Evolutionary conservation across 1,139 yeast species (phyloP).

Genomic region (Suhomyces bribrorum): DNA sequence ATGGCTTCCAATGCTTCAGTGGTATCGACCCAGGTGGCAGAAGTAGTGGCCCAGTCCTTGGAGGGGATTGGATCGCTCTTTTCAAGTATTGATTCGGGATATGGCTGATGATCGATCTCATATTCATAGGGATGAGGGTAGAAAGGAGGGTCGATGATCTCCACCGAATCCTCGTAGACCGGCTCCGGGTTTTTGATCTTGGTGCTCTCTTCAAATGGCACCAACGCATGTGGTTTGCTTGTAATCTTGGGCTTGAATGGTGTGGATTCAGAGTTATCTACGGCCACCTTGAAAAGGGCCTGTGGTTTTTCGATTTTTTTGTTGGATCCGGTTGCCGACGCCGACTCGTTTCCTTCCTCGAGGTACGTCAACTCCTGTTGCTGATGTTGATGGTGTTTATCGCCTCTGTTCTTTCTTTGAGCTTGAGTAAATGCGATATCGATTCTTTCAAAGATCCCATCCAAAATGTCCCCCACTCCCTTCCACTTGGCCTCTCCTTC

Average conservation of each 20-base stretch:
- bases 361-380: conserved; percentile 39
- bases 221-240: conserved; percentile 69
- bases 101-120: conserved; percentile 73
- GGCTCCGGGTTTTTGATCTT: conserved; percentile 33
- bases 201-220: conserved; percentile 54
- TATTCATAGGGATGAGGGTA: conserved; percentile 79
- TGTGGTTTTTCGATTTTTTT: conserved; percentile 73
- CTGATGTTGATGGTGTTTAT: conserved; percentile 16
- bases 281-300: conserved; percentile 49
- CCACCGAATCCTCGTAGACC: conserved; percentile 35
- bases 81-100: conserved; percentile 59
- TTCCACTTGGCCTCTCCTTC: conserved; percentile 54
- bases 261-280: conserved; percentile 66
- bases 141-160: conserved; percentile 53
- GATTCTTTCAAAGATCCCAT: conserved; percentile 65
- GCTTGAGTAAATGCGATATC: conserved; percentile 58
- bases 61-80: conserved; percentile 54
- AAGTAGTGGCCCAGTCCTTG: conserved; percentile 63
- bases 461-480: conserved; percentile 61
- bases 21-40: conserved; percentile 73
- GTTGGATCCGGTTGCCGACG: conserved; percentile 24
- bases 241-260: conserved; percentile 79
- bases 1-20: conserved; percentile 52
- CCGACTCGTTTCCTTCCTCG: conserved; percentile 38
- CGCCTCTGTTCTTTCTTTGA: conserved; percentile 15